Percentiles rank a stretch among this genome's conserved stretches.
phyloP scores from a whole-genome alignment of 2,329 filamentous ascomycete species.

The Diaporthe velutina region DNA sequence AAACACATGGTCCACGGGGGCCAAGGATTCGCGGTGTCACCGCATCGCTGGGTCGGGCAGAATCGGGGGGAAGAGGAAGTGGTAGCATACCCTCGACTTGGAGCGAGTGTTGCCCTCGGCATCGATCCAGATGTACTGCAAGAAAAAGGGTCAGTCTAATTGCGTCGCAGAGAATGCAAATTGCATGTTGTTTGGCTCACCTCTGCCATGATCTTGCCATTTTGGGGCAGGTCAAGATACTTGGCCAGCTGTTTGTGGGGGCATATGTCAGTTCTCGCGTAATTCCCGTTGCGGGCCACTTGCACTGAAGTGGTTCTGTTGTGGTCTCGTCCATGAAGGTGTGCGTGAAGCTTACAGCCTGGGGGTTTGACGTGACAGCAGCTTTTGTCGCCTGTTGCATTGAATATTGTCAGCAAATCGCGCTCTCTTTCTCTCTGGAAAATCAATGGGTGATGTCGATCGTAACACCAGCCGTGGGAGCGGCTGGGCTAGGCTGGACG shows the following conservation, averaged over 20 bases:
- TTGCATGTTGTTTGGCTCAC: background rate
- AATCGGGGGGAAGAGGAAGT: background rate
- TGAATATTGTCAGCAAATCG: constrained; percentile 14
- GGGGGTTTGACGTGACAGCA: constrained; percentile 16
- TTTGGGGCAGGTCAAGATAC: constrained; percentile 92
- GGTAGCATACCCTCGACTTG: constrained; percentile 89
- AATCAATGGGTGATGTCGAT: background rate
- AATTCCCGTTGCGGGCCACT: background rate
- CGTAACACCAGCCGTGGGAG: background rate
- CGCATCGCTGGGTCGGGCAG: constrained; percentile 10
- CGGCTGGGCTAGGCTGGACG: background rate
- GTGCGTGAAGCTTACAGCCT: constrained; percentile 18
- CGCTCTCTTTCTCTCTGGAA: background rate
- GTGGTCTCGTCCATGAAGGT: background rate
- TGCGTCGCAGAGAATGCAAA: too few relatives aligned
- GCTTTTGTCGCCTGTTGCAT: constrained; percentile 25
- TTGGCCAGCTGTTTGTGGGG: constrained; percentile 79
- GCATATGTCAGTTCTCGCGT: constrained; percentile 39
- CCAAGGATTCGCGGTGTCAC: constrained; percentile 18
- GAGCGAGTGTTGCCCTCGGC: constrained; percentile 85
- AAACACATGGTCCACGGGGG: constrained; percentile 31
- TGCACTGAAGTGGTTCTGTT: background rate
- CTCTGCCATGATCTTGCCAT: constrained; percentile 85
- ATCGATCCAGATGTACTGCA: constrained; percentile 95
- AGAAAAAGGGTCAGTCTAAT: background rate